phyloP scores from a whole-genome alignment of 2,329 filamentous ascomycete species.

The Fonsecaea nubica region DNA sequence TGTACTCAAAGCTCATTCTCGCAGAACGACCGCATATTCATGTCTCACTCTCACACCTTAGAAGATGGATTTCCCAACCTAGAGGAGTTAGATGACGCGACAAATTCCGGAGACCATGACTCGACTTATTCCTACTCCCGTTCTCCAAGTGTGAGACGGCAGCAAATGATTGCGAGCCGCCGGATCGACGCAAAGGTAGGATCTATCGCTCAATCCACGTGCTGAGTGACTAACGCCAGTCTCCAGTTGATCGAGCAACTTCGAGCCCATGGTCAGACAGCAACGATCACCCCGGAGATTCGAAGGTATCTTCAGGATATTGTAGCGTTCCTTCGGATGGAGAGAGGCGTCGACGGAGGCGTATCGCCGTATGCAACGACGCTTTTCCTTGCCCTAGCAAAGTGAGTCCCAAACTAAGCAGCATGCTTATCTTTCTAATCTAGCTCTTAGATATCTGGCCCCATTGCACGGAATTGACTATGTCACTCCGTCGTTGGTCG shows the following conservation, averaged over 20 bases:
- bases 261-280: conserved; percentile 62
- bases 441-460: conserved; percentile 66
- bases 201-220: not conserved
- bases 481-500: conserved; percentile 82
- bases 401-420: conserved; percentile 49
- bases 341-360: conserved; percentile 80
- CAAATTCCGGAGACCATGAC: conserved; percentile 20
- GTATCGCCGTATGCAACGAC: conserved; percentile 79
- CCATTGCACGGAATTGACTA: conserved; percentile 81
- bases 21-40: conserved; percentile 80
- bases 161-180: conserved; percentile 23
- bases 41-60: conserved; percentile 82
- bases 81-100: conserved; percentile 62
- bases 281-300: conserved; percentile 76
- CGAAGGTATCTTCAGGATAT: conserved; percentile 86
- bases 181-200: conserved; percentile 41
- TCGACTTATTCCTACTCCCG: conserved; percentile 27
- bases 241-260: conserved; percentile 61
- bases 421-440: not conserved
- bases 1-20: conserved; percentile 21
- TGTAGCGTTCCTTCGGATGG: conserved; percentile 82
- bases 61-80: conserved; percentile 76
- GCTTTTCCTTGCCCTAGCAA: conserved; percentile 73
- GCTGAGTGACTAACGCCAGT: not conserved
- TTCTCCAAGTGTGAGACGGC: conserved; percentile 21